These are phyloP conservation scores for Dovyalis caffra DNA, from an alignment of 345 rosid species.

Conservation along the genomic window DNA sequence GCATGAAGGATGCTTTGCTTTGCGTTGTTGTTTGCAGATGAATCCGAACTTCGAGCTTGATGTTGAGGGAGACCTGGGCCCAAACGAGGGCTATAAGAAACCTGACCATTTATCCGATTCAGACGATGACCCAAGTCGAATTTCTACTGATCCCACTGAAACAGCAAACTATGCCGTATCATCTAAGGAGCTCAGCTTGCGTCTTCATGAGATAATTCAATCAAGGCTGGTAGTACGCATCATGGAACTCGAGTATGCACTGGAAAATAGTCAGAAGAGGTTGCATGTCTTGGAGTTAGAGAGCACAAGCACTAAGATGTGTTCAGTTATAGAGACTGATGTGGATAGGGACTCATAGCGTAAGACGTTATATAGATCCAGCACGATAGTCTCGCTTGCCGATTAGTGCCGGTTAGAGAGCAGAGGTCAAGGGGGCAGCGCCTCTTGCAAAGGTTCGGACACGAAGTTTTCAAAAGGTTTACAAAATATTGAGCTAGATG, in stretches of 20 bases:
- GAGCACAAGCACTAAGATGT: background rate
- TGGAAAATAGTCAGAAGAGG: slow-evolving; percentile 27
- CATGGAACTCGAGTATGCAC: slow-evolving; percentile 34
- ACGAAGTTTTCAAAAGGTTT: too few species aligned
- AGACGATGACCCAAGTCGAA: slow-evolving; percentile 11
- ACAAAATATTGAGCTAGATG: too few species aligned
- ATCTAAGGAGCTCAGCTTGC: slow-evolving; percentile 32
- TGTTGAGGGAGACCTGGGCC: slow-evolving; percentile 8
- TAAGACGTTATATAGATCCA: too few species aligned
- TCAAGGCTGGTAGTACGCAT: slow-evolving; percentile 30
- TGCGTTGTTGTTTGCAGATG: slow-evolving; percentile 6
- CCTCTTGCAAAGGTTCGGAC: too few species aligned
- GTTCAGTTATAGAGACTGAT: too few species aligned
- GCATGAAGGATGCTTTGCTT: too few species aligned
- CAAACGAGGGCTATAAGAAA: background rate
- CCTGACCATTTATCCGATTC: slow-evolving; percentile 13
- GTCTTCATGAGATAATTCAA: slow-evolving; percentile 35
- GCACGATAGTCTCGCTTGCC: too few species aligned
- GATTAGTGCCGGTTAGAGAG: too few species aligned
- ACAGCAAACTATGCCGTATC: slow-evolving; percentile 19
- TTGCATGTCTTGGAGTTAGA: slow-evolving; percentile 14
- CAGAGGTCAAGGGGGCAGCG: too few species aligned
- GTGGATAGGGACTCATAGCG: too few species aligned
- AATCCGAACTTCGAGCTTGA: slow-evolving; percentile 9
- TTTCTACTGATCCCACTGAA: background rate